phyloP scores from a whole-genome alignment of 169 alveolate species.

The Plasmodium inui region DNA sequence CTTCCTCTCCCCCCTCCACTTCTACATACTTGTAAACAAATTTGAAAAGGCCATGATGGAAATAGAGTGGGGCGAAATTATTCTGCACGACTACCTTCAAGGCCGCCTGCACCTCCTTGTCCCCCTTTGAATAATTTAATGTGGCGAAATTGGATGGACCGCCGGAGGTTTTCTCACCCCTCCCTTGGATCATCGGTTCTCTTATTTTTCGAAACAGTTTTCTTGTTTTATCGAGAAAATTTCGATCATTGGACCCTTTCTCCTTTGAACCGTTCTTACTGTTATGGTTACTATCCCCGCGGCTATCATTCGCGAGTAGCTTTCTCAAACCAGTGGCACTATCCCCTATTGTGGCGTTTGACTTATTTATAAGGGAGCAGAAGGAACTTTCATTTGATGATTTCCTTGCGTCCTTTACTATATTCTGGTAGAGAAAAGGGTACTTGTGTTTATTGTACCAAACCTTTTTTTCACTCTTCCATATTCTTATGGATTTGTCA shows the following conservation, averaged over 20 bases:
- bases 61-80: constrained; percentile 41
- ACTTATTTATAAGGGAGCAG: background rate
- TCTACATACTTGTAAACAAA: constrained; percentile 25
- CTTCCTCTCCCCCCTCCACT: background rate
- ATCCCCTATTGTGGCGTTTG: background rate
- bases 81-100: background rate
- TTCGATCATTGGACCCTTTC: background rate
- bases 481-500: constrained; percentile 69
- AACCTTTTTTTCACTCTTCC: constrained; percentile 38
- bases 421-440: constrained; percentile 60
- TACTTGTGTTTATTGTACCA: constrained; percentile 25
- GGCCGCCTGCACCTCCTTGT: background rate
- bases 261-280: background rate
- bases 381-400: constrained; percentile 1
- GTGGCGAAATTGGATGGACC: background rate
- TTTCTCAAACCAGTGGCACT: background rate
- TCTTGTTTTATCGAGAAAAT: background rate
- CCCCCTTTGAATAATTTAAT: background rate
- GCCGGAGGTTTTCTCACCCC: background rate
- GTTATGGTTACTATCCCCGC: background rate
- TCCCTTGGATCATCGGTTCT: background rate
- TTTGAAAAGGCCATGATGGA: constrained; percentile 42
- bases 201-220: background rate
- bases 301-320: background rate
- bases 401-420: constrained; percentile 25